Evolutionary conservation across 441 rosid species (phyloP), one percentile per base, ranked within the genome.

Genomic region (Gossypium schwendimanii): DNA sequence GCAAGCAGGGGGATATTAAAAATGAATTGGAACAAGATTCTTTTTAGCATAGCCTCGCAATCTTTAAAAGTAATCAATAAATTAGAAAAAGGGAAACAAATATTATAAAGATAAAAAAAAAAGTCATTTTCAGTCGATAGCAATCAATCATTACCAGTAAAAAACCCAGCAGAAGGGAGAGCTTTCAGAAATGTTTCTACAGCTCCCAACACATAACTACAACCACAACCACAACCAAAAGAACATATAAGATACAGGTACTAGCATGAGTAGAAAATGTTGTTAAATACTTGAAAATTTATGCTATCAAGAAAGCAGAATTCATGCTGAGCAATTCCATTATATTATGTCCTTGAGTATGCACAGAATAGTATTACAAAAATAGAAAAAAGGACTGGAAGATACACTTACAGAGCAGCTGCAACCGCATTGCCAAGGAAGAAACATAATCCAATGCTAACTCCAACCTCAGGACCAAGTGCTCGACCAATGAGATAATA

Each of bases 401-500:
- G 41, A 78, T 75, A 73, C 68, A 90, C 99, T 96, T 81, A 96
- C 99, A 96, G 89, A 73, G 99, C 87, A 84, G 98, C 99, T 72
- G 99, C 97, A 83, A 96, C 93, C 9, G 99, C 99, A 84, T 91
- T 96, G 47, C 99, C 99, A 69, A 93, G 97, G 84, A 96, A 96
- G 83, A 96, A 96, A 81, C 99, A 96, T 69, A 96, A 85, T 77
- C 99, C 99, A 81, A 96, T 96, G 80, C 99, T 96, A 73, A 96
- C 91, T 77, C 99, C 99, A 76, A 96, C 97, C 91, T 96, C 98
- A 15, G 99, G 99, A 78, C 99, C 99, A 83, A 96, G 92, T 70
- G 99, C 98, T 63, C 99, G 99, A 68, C 98, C 99, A 82, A 96
- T 96, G 82, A 96, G 97, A 81, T 96, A 96, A 82, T 96, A 96